Conservation (phyloP, 768 basidiomycete genomes). For the Termitomyces sp. region DNA sequence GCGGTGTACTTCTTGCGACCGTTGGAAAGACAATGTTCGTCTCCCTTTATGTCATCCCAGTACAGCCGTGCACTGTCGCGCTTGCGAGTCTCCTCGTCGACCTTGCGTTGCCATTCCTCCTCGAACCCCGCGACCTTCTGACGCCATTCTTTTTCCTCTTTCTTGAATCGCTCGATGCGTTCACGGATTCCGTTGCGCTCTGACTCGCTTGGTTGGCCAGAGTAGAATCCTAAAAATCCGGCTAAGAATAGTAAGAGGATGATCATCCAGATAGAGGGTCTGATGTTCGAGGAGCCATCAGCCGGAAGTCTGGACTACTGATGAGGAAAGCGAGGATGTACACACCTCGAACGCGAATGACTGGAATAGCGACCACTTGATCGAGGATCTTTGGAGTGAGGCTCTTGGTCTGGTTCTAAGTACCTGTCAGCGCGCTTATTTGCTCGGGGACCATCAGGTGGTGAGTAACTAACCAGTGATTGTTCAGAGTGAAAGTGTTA, state of each 20-base stretch:
- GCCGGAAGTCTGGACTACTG: not conserved
- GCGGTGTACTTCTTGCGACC: constrained; percentile 10
- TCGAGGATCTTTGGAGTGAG: not conserved
- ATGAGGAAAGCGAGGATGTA: not conserved
- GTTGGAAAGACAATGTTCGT: constrained; percentile 6
- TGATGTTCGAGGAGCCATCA: not conserved
- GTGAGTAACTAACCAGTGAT: not conserved
- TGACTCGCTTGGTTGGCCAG: not conserved
- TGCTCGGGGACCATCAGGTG: not conserved
- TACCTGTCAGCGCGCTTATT: not conserved
- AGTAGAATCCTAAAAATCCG: not conserved
- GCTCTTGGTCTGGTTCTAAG: not conserved
- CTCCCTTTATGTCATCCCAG: constrained; percentile 11
- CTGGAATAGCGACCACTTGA: no score
- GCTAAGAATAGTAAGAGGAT: not conserved
- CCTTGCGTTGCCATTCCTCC: constrained; percentile 2
- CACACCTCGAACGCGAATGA: not conserved
- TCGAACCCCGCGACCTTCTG: not conserved
- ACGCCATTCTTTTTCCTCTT: not conserved
- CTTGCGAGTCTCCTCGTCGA: constrained; percentile 5
- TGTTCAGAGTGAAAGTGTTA: not conserved
- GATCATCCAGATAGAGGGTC: not conserved
- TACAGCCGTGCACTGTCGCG: constrained; percentile 10
- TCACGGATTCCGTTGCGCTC: not conserved
- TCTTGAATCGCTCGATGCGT: not conserved